phyloP scores from a whole-genome alignment of 2,329 filamentous ascomycete genomes.

The Fusarium compactum region DNA sequence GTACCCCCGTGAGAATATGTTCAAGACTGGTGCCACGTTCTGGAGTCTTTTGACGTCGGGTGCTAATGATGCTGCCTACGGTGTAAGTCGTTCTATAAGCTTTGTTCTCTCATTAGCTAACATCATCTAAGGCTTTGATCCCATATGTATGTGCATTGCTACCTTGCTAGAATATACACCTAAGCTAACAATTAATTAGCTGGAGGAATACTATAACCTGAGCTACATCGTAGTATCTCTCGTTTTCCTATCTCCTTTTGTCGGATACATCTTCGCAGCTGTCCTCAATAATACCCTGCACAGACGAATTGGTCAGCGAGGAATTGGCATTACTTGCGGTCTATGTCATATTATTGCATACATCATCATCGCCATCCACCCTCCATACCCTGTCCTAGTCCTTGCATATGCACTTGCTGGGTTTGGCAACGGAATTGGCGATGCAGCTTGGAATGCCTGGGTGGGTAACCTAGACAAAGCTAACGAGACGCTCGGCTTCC shows the following conservation, averaged over 20 bases:
- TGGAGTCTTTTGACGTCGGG: constrained; percentile 70
- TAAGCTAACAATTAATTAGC: constrained; percentile 20
- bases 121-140: constrained; percentile 58
- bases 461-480: constrained; percentile 75
- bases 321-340: constrained; percentile 72
- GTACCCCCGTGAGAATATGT: constrained; percentile 54
- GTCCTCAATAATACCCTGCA: constrained; percentile 67
- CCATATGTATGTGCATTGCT: constrained; percentile 54
- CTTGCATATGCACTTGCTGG: constrained; percentile 75
- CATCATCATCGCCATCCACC: constrained; percentile 71
- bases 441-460: constrained; percentile 67
- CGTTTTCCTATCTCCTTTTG: constrained; percentile 73
- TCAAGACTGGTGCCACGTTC: constrained; percentile 65
- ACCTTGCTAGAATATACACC: not conserved
- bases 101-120: not conserved
- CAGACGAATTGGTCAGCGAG: constrained; percentile 52
- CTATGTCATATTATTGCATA: constrained; percentile 73
- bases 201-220: constrained; percentile 67
- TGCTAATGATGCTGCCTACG: constrained; percentile 69
- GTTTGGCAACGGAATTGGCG: constrained; percentile 76
- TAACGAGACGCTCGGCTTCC: constrained; percentile 76
- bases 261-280: constrained; percentile 72
- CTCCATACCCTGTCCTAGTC: constrained; percentile 75
- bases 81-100: constrained; percentile 55
- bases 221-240: constrained; percentile 73